Base-by-base conservation (phyloP, 2,329 filamentous ascomycete genomes). In the Ceratocystis huliohia region DNA sequence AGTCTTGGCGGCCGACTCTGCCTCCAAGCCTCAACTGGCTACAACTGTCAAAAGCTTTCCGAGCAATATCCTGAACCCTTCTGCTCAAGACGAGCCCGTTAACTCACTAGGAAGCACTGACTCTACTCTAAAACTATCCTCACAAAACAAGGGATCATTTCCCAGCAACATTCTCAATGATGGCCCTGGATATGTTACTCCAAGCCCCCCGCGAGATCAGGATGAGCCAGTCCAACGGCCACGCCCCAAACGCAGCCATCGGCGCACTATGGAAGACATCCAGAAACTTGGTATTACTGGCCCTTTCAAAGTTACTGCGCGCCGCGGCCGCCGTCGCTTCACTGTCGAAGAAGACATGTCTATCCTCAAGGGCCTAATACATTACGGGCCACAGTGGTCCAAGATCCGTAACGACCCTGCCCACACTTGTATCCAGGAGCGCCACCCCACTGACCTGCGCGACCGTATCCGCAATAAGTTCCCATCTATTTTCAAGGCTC, bases 401-500 rank as follows among this genome's bases (percentile, higher is more conserved):
- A 83, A 81, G 72, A 87, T 87, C 22, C 84, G 85, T 71, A 78
- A 83, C 45, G 84, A 87, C 68, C 74, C 80, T 15, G 77, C 77
- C 33, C 85, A 84, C 73, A 77, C 83, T 68, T 75, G 87, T n/a
- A 79, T 80, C 3, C 81, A 73, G 67, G 67, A 66, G 45, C 77
- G 84, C 57, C 82, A 85, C 69, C 84, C 84, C 0, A 87, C 84
- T 0, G 84, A 87, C 71, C 73, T 87, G 64, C 78, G 84, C 68
- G 84, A 87, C 69, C 78, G 84, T 25, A 79, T 86, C 41, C 80
- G 84, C 56, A 87, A 87, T 73, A 86, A 84, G 70, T 85, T 84
- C 69, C 82, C 83, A 2, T 79, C 80, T 15, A 80, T 82, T 2
- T 66, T 63, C 46, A 64, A 59, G n/a, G 61, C 64, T 57, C 8